These are phyloP conservation scores for Populus euphratica DNA, from an alignment of 345 rosid species.

Conservation along the genomic window DNA sequence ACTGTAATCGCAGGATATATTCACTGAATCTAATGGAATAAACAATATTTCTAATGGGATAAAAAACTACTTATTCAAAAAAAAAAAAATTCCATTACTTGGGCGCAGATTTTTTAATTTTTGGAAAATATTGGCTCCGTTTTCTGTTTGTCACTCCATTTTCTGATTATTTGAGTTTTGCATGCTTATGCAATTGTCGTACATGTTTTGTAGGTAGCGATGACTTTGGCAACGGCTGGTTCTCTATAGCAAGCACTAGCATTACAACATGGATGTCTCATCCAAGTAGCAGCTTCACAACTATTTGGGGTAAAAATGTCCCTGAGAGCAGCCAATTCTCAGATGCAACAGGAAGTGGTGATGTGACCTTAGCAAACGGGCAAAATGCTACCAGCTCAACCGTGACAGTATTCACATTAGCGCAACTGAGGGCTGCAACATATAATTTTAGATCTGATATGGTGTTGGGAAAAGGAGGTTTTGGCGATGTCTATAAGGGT, in stretches of 20 bases:
- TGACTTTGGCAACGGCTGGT: background rate
- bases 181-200: background rate
- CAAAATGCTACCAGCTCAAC: background rate
- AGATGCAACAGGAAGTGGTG: background rate
- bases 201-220: slow-evolving; percentile 6
- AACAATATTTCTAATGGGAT: no score
- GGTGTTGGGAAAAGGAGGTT: slow-evolving; percentile 22
- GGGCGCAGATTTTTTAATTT: background rate
- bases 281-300: slow-evolving; percentile 6
- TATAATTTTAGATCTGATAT: slow-evolving; percentile 5
- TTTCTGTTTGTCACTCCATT: no score
- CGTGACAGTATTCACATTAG: slow-evolving; percentile 16
- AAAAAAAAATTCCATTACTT: no score
- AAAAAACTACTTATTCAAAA: background rate
- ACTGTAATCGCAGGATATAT: background rate
- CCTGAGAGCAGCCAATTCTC: slow-evolving; percentile 7
- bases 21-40: no score
- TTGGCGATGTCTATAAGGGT: slow-evolving; percentile 16
- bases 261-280: slow-evolving; percentile 7
- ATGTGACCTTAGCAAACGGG: background rate
- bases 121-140: background rate
- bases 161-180: background rate
- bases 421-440: slow-evolving; percentile 15
- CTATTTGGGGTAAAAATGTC: slow-evolving; percentile 10
- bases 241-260: slow-evolving; percentile 3